A percentile compares a stretch with the other conserved stretches of the same genome.
These are phyloP conservation scores for Fusarium haematococcum DNA, from an alignment of 2,329 filamentous ascomycete species.

Conservation along the genomic window DNA sequence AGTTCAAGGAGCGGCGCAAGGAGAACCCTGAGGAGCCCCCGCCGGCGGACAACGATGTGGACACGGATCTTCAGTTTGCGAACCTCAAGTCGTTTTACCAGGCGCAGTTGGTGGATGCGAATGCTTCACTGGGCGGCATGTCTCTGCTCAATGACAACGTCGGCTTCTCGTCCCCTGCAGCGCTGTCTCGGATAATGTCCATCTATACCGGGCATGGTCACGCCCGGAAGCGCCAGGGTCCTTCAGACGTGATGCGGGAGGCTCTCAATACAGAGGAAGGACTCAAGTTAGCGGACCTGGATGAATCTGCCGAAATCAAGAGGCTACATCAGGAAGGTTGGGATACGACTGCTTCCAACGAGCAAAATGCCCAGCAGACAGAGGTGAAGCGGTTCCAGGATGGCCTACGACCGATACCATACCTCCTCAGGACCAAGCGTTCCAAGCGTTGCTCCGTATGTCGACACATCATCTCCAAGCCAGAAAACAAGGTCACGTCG, in stretches of 20 bases:
- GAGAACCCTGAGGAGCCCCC: constrained; percentile 55
- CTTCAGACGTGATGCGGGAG: constrained; percentile 83
- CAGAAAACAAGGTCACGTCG: constrained; percentile 88
- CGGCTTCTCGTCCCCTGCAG: constrained; percentile 80
- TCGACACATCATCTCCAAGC: constrained; percentile 94
- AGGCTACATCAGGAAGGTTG: constrained; percentile 71
- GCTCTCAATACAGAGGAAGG: constrained; percentile 79
- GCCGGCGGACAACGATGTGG: constrained; percentile 61
- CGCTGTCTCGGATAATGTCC: constrained; percentile 89
- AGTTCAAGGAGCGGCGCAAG: constrained; percentile 64
- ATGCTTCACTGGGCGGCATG: constrained; percentile 63
- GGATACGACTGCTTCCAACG: constrained; percentile 67
- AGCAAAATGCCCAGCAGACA: constrained; percentile 65
- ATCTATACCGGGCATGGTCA: constrained; percentile 79
- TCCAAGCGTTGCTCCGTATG: constrained; percentile 94
- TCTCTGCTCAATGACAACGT: constrained; percentile 49
- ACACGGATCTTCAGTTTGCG: constrained; percentile 77
- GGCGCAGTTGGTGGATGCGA: constrained; percentile 76
- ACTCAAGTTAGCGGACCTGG: constrained; percentile 70
- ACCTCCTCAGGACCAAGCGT: constrained; percentile 88
- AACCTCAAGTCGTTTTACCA: constrained; percentile 86
- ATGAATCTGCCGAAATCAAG: constrained; percentile 72
- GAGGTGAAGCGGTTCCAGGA: constrained; percentile 73
- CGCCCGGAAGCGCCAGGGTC: constrained; percentile 74
- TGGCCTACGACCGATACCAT: constrained; percentile 83